These are phyloP conservation scores for Annulohypoxylon bovei DNA, from an alignment of 495 filamentous ascomycete species.

Conservation along the genomic window DNA sequence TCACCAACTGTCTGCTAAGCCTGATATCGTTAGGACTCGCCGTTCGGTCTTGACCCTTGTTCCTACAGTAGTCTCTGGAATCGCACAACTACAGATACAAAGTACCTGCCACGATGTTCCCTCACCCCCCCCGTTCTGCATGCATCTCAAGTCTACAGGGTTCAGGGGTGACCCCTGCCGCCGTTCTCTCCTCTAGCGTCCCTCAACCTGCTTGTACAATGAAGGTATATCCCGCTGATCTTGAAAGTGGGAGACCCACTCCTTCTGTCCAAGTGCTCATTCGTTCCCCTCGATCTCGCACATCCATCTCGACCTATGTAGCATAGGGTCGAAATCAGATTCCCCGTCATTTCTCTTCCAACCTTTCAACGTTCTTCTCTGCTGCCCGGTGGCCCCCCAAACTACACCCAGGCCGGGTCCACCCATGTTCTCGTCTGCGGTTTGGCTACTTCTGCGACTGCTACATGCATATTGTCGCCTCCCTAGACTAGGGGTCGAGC, in stretches of 20 bases:
- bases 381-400: slow-evolving; percentile 27
- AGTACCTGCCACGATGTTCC: slow-evolving; percentile 36
- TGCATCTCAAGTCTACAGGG: slow-evolving; percentile 31
- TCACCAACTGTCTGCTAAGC: slow-evolving; percentile 26
- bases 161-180: slow-evolving; percentile 19
- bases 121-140: slow-evolving; percentile 31
- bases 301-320: slow-evolving; percentile 31
- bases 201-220: slow-evolving; percentile 25
- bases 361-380: slow-evolving; percentile 3
- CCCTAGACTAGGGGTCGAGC: slow-evolving; percentile 36
- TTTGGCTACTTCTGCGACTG: slow-evolving; percentile 38
- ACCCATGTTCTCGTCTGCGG: slow-evolving; percentile 34
- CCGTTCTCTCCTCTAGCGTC: slow-evolving; percentile 33
- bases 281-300: slow-evolving; percentile 38
- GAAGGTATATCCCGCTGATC: slow-evolving; percentile 44
- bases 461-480: slow-evolving; percentile 42
- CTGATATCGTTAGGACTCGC: slow-evolving; percentile 37
- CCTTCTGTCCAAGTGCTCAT: slow-evolving; percentile 9
- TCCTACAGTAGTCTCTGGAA: slow-evolving; percentile 41
- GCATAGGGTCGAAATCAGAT: slow-evolving; percentile 25
- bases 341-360: slow-evolving; percentile 28
- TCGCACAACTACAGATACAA: slow-evolving; percentile 20
- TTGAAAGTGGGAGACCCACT: slow-evolving; percentile 34
- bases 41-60: slow-evolving; percentile 39
- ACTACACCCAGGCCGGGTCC: slow-evolving; percentile 31